A percentile compares a stretch with the other conserved stretches of the same genome.
Conservation (phyloP, 2,329 filamentous ascomycete genomes). For the Xylaria sp. region DNA sequence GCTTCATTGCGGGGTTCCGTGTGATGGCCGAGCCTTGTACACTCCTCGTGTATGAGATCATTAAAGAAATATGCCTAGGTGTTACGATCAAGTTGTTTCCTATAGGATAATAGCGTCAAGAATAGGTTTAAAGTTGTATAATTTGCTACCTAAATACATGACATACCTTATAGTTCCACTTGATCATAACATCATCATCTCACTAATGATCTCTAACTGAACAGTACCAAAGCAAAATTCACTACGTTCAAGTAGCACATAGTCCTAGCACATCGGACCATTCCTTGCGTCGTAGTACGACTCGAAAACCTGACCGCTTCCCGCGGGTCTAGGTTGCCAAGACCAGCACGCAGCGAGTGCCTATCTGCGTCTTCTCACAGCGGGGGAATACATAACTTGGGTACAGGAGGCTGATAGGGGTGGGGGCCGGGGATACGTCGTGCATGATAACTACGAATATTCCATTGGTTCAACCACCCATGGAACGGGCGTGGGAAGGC, state of each 20-base stretch:
- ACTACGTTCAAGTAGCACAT: background rate
- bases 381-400: background rate
- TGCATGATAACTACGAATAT: background rate
- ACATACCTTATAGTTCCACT: background rate
- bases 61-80: background rate
- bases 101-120: background rate
- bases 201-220: background rate
- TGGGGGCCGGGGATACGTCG: background rate
- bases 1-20: background rate
- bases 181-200: background rate
- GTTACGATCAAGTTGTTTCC: background rate
- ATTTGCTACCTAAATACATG: background rate
- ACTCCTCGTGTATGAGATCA: background rate
- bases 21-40: background rate
- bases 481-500: background rate
- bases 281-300: background rate
- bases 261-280: background rate
- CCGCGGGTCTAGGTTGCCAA: conserved; percentile 16
- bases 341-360: conserved; percentile 6
- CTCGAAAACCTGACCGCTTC: background rate
- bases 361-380: background rate
- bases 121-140: background rate
- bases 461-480: conserved; percentile 16
- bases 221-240: background rate
- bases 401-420: background rate